phyloP scores from a whole-genome alignment of 2,329 filamentous ascomycete genomes.

The Alternaria ventricosa region DNA sequence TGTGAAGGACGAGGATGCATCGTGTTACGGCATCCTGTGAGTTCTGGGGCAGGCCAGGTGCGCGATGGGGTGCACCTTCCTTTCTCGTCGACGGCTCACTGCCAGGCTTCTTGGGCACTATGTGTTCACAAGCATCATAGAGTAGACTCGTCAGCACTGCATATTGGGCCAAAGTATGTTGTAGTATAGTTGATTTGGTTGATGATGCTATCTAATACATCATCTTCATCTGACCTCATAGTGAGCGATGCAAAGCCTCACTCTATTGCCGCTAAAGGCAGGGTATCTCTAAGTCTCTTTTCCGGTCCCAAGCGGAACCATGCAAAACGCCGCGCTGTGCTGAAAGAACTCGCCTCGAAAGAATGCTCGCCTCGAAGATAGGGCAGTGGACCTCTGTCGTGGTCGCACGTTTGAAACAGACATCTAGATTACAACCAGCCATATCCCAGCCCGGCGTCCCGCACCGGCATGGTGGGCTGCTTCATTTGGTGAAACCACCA shows the following conservation, averaged over 20 bases:
- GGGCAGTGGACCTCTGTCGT: constrained; percentile 8
- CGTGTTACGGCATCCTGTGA: constrained; percentile 3
- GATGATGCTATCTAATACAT: constrained; percentile 5
- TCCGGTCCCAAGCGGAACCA: constrained; percentile 16
- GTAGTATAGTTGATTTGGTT: constrained; percentile 1
- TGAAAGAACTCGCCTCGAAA: constrained; percentile 20
- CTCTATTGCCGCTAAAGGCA: constrained; percentile 31
- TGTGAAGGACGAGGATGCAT: not conserved
- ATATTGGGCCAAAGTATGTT: not conserved
- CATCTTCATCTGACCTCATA: constrained; percentile 31
- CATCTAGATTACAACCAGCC: constrained; percentile 42
- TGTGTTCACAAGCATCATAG: not conserved
- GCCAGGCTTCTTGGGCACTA: not conserved
- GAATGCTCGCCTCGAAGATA: not conserved
- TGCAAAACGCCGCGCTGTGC: constrained; percentile 43
- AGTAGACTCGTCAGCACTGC: not conserved
- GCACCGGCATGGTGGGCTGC: constrained; percentile 47
- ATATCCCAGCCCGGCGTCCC: constrained; percentile 47
- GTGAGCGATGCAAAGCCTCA: constrained; percentile 26
- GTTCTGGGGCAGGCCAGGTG: not conserved
- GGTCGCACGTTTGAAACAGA: constrained; percentile 15
- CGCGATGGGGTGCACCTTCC: constrained; percentile 6
- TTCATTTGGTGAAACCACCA: constrained; percentile 51
- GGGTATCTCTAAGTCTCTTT: constrained; percentile 35
- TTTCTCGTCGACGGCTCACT: not conserved